These are phyloP conservation scores for Euphorbia neoarborescens DNA, from an alignment of 441 rosid genomes.

Conservation along the genomic window DNA sequence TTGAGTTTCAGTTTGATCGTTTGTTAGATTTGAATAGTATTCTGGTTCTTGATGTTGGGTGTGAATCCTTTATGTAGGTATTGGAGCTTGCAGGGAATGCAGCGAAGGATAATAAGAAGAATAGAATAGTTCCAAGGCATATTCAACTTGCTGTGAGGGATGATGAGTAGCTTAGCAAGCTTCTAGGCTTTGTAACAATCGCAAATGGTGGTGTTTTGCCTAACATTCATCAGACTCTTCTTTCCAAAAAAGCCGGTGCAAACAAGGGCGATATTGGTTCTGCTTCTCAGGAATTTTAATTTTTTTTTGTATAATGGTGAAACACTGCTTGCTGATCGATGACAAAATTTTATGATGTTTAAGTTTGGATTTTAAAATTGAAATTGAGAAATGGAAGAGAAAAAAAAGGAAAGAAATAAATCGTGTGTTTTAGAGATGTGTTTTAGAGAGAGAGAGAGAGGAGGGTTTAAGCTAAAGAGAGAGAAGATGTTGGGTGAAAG, in stretches of 20 bases:
- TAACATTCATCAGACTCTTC: constrained; percentile 57
- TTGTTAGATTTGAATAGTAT: not conserved
- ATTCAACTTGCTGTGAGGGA: constrained; percentile 76
- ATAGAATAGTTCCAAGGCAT: constrained; percentile 61
- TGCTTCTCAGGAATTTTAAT: constrained; percentile 74
- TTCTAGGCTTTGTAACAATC: constrained; percentile 61
- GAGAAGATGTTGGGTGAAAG: too few relatives aligned
- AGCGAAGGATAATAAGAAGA: constrained; percentile 77
- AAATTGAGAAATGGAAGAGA: too few relatives aligned
- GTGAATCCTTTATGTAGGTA: constrained; percentile 30
- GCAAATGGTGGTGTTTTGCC: constrained; percentile 83
- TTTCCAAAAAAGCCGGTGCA: constrained; percentile 50
- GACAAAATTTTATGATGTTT: too few relatives aligned
- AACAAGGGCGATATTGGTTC: constrained; percentile 66
- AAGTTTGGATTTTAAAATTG: too few relatives aligned
- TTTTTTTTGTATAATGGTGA: too few relatives aligned
- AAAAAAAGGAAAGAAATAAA: too few relatives aligned
- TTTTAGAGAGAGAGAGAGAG: too few relatives aligned
- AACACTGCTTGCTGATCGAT: too few relatives aligned
- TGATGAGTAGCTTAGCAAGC: constrained; percentile 69
- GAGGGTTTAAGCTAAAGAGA: too few relatives aligned
- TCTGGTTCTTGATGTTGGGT: not conserved
- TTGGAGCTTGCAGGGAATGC: constrained; percentile 76
- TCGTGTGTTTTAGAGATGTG: too few relatives aligned
- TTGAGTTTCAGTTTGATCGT: not conserved